Evolutionary conservation across 805 yeast species (phyloP), one percentile per base, ranked within the genome.

Genomic region (Starmerella davenportii): DNA sequence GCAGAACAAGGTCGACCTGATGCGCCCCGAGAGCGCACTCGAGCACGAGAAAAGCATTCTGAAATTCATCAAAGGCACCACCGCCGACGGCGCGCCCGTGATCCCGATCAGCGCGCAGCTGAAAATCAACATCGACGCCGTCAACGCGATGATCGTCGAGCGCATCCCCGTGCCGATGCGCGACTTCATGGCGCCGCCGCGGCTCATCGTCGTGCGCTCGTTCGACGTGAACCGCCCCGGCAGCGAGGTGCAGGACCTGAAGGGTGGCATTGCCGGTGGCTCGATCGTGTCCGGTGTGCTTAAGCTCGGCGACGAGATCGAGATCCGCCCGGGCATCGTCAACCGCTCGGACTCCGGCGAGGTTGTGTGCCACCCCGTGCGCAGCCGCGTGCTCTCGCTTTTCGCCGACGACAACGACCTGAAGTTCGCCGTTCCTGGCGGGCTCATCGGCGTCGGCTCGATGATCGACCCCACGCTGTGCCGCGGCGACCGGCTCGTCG

Each of bases 261-360:
- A 85, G 66, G 99, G 99, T 56, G 99, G 99, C 75, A 96, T 90
- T 59, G 99, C 99, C 34, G 99, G 99, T 69, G 99, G 99, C 51
- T 82, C 95, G 38, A 87, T 90, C 53, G 70, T 90, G 57, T 82
- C 76, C 43, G 99, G 99, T 72, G 99, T 90, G 36, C 81, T 90
- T 68, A 78, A 80, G 59, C 69, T 90, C 47, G 96, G 95, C 46
- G 99, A 90, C 59, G 96, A 90, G 68, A 87, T 90, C 56, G 99
- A 90, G 67, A 85, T 90, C 57, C 74, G 98, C 62, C 99, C 99
- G 41, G 99, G 99, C 70, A 85, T 90, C 50, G 96, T 90, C 44
- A 84, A 95, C 48, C 90, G 85, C 61, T 93, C 81, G 60, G 73
- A 70, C 47, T 74, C 76, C 48, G 46, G 49, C 36, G 80, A 79